Evolutionary conservation across 768 basidiomycete species (phyloP).

Genomic region (Leccinum pellstonianum): DNA sequence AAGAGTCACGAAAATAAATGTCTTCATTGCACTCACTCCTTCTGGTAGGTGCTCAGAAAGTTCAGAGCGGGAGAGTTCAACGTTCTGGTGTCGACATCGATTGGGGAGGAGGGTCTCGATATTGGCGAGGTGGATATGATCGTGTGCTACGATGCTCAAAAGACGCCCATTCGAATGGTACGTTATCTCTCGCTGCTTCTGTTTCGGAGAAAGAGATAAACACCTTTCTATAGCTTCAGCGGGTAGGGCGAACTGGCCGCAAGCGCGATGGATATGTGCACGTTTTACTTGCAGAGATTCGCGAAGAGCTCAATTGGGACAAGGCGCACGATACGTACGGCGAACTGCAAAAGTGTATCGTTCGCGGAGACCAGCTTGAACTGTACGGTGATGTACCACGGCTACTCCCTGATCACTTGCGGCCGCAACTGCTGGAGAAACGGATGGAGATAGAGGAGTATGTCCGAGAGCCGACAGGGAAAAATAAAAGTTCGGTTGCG

Average conservation of each 20-base stretch:
- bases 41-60: slow-evolving; percentile 68
- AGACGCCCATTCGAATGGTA: slow-evolving; percentile 96
- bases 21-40: slow-evolving; percentile 11
- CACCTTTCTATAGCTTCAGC: slow-evolving; percentile 69
- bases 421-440: slow-evolving; percentile 77
- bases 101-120: slow-evolving; percentile 97
- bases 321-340: slow-evolving; percentile 84
- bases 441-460: slow-evolving; percentile 80
- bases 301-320: slow-evolving; percentile 89
- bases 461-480: slow-evolving; percentile 47
- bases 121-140: slow-evolving; percentile 98
- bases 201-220: background rate
- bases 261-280: slow-evolving; percentile 89
- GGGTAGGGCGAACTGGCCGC: slow-evolving; percentile 92
- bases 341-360: slow-evolving; percentile 85
- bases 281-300: slow-evolving; percentile 83
- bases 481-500: slow-evolving; percentile 29
- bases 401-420: slow-evolving; percentile 73
- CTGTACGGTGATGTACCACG: slow-evolving; percentile 91
- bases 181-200: slow-evolving; percentile 19
- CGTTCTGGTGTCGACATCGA: slow-evolving; percentile 91
- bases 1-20: background rate
- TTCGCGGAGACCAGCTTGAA: slow-evolving; percentile 82
- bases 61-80: slow-evolving; percentile 91
- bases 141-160: slow-evolving; percentile 94